Conservation (phyloP, 176 grass and related monocot species). For the Triticum turgidum region DNA sequence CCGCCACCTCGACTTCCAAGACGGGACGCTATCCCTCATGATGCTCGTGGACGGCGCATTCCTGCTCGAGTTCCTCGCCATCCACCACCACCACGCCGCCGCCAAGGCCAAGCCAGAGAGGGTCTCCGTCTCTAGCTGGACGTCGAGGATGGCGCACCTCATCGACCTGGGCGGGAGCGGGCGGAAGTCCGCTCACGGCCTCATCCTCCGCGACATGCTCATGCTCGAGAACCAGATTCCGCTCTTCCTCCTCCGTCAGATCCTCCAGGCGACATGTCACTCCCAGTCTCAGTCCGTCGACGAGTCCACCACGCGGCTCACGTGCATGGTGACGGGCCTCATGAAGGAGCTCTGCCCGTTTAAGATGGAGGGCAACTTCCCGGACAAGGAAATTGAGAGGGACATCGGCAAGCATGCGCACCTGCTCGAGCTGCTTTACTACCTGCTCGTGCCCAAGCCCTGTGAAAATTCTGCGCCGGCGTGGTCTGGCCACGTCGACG, state of each 20-base stretch:
- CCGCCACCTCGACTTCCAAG: slow-evolving; percentile 70
- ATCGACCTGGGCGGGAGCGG: slow-evolving; percentile 51
- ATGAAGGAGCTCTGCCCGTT: slow-evolving; percentile 74
- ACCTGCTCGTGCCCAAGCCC: slow-evolving; percentile 29
- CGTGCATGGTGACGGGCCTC: slow-evolving; percentile 60
- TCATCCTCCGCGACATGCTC: slow-evolving; percentile 75
- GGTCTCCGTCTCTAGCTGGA: neutral
- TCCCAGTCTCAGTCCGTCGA: slow-evolving; percentile 36
- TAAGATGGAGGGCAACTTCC: slow-evolving; percentile 60
- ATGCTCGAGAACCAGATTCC: slow-evolving; percentile 97
- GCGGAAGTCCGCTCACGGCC: slow-evolving; percentile 59
- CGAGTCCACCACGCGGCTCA: slow-evolving; percentile 35
- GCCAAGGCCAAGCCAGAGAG: neutral
- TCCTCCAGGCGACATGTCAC: slow-evolving; percentile 31
- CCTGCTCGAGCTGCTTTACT: slow-evolving; percentile 71
- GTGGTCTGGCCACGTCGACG: too few relatives aligned
- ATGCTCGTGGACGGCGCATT: slow-evolving; percentile 88
- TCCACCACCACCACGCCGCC: slow-evolving; percentile 23
- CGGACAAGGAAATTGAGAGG: slow-evolving; percentile 5
- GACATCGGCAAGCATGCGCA: slow-evolving; percentile 57
- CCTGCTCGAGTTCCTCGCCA: slow-evolving; percentile 67
- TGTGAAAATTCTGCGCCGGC: neutral
- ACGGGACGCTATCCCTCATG: slow-evolving; percentile 78
- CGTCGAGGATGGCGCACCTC: slow-evolving; percentile 78
- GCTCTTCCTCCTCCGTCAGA: slow-evolving; percentile 58